Evolutionary conservation across 1,284 basidiomycete species (phyloP).

Genomic region (Sanghuangporus sanghuang): DNA sequence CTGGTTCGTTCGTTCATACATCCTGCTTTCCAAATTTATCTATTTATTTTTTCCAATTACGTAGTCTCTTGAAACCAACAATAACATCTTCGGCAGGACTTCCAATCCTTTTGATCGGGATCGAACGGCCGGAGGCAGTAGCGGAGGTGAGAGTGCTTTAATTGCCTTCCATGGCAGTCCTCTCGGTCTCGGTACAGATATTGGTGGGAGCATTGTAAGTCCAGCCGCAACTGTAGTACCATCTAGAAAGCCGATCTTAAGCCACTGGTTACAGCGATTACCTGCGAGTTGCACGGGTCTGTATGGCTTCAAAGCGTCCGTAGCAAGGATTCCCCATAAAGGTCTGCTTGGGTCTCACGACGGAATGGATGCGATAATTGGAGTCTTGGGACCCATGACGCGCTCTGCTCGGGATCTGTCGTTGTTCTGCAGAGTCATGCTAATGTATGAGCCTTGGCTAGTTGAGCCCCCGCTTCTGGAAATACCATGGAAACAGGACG

Average conservation of each 20-base stretch:
- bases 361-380: constrained; percentile 49
- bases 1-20: constrained; percentile 30
- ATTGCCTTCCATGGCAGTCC: constrained; percentile 52
- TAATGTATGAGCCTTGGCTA: constrained; percentile 48
- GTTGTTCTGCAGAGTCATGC: constrained; percentile 48
- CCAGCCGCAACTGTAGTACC: background rate
- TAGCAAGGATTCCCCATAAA: constrained; percentile 45
- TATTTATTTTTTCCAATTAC: constrained; percentile 17
- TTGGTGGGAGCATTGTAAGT: constrained; percentile 44
- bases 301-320: constrained; percentile 51
- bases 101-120: constrained; percentile 49
- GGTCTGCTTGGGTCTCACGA: constrained; percentile 47
- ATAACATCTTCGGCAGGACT: constrained; percentile 49
- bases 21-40: constrained; percentile 2
- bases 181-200: constrained; percentile 57
- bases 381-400: constrained; percentile 49
- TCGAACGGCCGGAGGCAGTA: constrained; percentile 54
- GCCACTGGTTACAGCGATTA: constrained; percentile 28
- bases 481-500: constrained; percentile 46
- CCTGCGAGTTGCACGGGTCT: constrained; percentile 46
- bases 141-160: constrained; percentile 62
- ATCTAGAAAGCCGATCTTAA: constrained; percentile 12
- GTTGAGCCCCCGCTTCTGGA: constrained; percentile 46
- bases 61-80: constrained; percentile 44
- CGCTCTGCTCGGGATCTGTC: constrained; percentile 47